phyloP scores from a whole-genome alignment of 2,329 filamentous ascomycete species.

The Ophiostoma angusticollis region DNA sequence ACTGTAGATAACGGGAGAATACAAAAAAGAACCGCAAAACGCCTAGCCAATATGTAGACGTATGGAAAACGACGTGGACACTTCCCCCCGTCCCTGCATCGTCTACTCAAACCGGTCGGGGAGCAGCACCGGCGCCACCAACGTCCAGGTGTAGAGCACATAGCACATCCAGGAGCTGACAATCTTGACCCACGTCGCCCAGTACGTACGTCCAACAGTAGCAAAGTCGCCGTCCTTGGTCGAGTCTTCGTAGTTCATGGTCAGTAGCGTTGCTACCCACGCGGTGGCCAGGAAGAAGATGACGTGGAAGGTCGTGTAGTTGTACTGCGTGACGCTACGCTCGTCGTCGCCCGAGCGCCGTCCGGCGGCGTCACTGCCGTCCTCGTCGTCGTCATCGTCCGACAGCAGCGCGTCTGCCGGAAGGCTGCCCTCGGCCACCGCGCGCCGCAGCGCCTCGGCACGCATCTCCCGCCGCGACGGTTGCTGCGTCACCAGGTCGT shows the following conservation, averaged over 20 bases:
- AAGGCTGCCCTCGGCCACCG: slow-evolving; percentile 82
- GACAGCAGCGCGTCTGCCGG: slow-evolving; percentile 81
- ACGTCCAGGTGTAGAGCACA: slow-evolving; percentile 81
- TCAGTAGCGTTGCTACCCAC: slow-evolving; percentile 85
- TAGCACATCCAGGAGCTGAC: slow-evolving; percentile 96
- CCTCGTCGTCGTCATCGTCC: slow-evolving; percentile 53
- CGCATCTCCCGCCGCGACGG: slow-evolving; percentile 84
- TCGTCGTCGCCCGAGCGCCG: slow-evolving; percentile 72
- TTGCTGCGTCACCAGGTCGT: slow-evolving; percentile 79
- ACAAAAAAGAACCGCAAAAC: no score
- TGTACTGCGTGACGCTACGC: slow-evolving; percentile 81
- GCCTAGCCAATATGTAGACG: no score
- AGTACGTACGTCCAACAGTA: slow-evolving; percentile 87
- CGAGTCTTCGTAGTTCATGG: slow-evolving; percentile 56
- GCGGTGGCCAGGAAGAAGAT: slow-evolving; percentile 95
- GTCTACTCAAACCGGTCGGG: slow-evolving; percentile 70
- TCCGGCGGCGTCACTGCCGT: slow-evolving; percentile 51
- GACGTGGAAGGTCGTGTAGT: slow-evolving; percentile 88
- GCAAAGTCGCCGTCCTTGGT: slow-evolving; percentile 65
- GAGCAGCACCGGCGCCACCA: slow-evolving; percentile 73
- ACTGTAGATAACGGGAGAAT: no score
- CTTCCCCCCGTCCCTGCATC: no score
- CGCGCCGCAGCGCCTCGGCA: slow-evolving; percentile 76
- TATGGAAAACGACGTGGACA: no score
- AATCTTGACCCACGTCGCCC: slow-evolving; percentile 99